Conservation (phyloP, 257 asterid genomes). For the Solanum appendiculatum region DNA sequence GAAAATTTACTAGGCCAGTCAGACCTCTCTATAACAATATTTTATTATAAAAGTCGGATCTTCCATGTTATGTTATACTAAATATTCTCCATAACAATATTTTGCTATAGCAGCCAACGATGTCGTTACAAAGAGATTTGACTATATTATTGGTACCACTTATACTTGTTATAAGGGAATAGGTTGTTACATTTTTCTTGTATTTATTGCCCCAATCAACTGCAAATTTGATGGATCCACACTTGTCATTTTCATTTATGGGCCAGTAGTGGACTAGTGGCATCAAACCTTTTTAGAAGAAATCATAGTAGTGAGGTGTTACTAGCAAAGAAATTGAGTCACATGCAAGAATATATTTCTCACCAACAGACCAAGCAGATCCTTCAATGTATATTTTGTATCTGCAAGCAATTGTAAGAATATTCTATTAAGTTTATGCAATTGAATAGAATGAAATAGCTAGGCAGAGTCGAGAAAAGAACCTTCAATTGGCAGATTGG, state of each 20-base stretch:
- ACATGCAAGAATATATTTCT: slow-evolving; percentile 21
- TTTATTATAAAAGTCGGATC: too few relatives aligned
- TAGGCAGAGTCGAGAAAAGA: too few relatives aligned
- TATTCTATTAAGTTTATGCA: too few relatives aligned
- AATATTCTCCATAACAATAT: background rate
- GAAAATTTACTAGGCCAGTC: background rate
- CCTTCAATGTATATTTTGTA: slow-evolving; percentile 23
- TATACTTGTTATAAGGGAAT: background rate
- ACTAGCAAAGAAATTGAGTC: slow-evolving; percentile 14
- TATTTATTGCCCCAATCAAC: too few relatives aligned
- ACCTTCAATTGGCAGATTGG: background rate
- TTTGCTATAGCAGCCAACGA: background rate
- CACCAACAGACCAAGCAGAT: slow-evolving; percentile 23
- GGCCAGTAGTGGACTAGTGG: slow-evolving; percentile 27
- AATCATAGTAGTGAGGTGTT: too few relatives aligned
- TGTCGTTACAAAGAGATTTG: background rate
- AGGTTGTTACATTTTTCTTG: slow-evolving; percentile 1
- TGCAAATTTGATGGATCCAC: slow-evolving; percentile 17
- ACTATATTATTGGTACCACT: background rate
- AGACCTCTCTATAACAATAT: background rate
- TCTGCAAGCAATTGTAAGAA: background rate
- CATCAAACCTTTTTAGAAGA: slow-evolving; percentile 14
- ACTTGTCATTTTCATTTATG: slow-evolving; percentile 9
- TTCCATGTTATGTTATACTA: background rate
- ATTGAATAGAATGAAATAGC: too few relatives aligned